Percentiles rank a stretch among this genome's conserved stretches.
These are phyloP conservation scores for Ilyonectria mors-panacis DNA, from an alignment of 2,329 filamentous ascomycete species.

Conservation along the genomic window DNA sequence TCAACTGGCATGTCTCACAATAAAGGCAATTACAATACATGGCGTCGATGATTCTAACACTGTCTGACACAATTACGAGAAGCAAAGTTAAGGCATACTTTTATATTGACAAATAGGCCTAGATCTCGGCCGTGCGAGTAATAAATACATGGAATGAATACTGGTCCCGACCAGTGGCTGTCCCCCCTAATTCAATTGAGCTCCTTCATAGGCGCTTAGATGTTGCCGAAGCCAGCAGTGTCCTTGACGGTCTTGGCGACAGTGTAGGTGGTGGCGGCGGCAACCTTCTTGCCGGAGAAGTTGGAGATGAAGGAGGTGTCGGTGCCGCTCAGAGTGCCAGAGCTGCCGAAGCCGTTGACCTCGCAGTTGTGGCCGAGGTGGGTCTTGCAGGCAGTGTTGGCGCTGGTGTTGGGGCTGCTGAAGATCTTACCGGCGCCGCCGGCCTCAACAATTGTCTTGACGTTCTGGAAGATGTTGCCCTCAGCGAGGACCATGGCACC, in stretches of 20 bases:
- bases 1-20: conserved; percentile 2
- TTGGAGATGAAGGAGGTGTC: conserved; percentile 64
- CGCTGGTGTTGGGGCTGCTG: conserved; percentile 48
- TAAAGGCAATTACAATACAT: background rate
- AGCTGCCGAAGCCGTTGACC: conserved; percentile 63
- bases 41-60: background rate
- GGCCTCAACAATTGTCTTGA: conserved; percentile 59
- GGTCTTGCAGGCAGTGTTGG: conserved; percentile 59
- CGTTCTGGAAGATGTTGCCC: conserved; percentile 72
- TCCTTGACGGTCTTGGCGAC: conserved; percentile 55
- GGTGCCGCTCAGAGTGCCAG: conserved; percentile 55
- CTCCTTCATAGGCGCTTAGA: conserved; percentile 46
- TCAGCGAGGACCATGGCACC: conserved; percentile 66
- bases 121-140: conserved; percentile 8
- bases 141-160: conserved; percentile 28
- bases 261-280: conserved; percentile 56
- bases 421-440: conserved; percentile 53
- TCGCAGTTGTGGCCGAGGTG: conserved; percentile 66
- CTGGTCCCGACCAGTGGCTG: conserved; percentile 5
- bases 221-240: conserved; percentile 63
- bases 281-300: conserved; percentile 69
- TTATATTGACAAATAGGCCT: conserved; percentile 15
- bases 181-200: conserved; percentile 3
- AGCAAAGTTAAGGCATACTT: background rate
- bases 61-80: background rate